These are phyloP conservation scores for Xylaria curta DNA, from an alignment of 495 filamentous ascomycete species.

Conservation along the genomic window DNA sequence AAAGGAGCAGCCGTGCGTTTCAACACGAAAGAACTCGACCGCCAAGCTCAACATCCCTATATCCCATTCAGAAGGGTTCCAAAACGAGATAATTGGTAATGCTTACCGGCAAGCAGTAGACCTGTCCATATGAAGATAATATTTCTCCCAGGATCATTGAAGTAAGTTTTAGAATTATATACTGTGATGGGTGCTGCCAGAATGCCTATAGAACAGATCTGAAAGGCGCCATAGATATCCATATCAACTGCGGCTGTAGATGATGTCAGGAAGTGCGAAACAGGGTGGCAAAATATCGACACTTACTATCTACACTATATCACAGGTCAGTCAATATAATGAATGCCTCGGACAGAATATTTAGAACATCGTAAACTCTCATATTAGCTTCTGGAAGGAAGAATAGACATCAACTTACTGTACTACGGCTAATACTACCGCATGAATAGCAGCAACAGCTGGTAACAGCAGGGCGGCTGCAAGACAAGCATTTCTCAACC, in stretches of 20 bases:
- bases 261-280: not conserved
- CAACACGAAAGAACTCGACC: constrained; percentile 63
- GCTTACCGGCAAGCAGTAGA: constrained; percentile 60
- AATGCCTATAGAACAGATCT: constrained; percentile 67
- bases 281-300: not conserved
- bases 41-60: constrained; percentile 61
- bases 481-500: constrained; percentile 63
- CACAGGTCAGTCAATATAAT: not conserved
- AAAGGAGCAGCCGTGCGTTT: constrained; percentile 45
- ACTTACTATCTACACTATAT: constrained; percentile 50
- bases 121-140: constrained; percentile 67
- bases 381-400: not conserved
- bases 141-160: constrained; percentile 64
- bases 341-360: not conserved
- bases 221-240: constrained; percentile 69
- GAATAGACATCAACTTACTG: constrained; percentile 37
- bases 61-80: constrained; percentile 24
- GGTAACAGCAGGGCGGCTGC: constrained; percentile 68
- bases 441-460: constrained; percentile 65
- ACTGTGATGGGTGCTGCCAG: constrained; percentile 64
- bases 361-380: not conserved
- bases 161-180: constrained; percentile 62
- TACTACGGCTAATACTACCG: constrained; percentile 60
- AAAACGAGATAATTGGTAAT: not conserved
- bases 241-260: constrained; percentile 63